Conservation (phyloP, 2,329 filamentous ascomycete genomes). For the Onygena corvina region DNA sequence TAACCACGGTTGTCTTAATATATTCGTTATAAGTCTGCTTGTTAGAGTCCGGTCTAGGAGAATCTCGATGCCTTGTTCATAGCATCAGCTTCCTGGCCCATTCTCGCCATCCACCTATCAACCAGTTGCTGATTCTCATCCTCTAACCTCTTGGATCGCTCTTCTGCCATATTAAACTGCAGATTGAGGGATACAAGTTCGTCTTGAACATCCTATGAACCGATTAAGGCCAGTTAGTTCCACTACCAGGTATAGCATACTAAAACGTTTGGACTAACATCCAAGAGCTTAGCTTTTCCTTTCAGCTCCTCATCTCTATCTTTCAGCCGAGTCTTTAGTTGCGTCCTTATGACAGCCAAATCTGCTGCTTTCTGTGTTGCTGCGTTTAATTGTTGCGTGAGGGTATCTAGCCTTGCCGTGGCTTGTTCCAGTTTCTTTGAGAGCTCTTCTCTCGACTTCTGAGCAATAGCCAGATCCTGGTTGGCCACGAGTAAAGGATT, state of each 20-base stretch:
- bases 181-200: conserved; percentile 81
- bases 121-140: conserved; percentile 81
- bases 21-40: no score
- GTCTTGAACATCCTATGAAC: conserved; percentile 64
- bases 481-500: conserved; percentile 32
- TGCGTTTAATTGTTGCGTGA: conserved; percentile 49
- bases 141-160: conserved; percentile 58
- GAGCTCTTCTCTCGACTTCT: conserved; percentile 59
- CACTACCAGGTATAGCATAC: neutral
- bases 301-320: conserved; percentile 77
- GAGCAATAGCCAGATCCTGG: conserved; percentile 61
- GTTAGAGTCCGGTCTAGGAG: conserved; percentile 23
- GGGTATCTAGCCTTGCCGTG: conserved; percentile 50
- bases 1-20: no score
- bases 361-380: conserved; percentile 51
- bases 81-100: conserved; percentile 71
- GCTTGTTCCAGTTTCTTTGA: conserved; percentile 51
- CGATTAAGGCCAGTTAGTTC: neutral
- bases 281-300: conserved; percentile 70
- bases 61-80: conserved; percentile 57
- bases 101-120: conserved; percentile 79
- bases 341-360: conserved; percentile 50
- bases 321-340: conserved; percentile 53
- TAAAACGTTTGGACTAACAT: conserved; percentile 38
- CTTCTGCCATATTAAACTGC: conserved; percentile 75